phyloP scores from a whole-genome alignment of 257 asterid genomes.

The Fraxinus americana region DNA sequence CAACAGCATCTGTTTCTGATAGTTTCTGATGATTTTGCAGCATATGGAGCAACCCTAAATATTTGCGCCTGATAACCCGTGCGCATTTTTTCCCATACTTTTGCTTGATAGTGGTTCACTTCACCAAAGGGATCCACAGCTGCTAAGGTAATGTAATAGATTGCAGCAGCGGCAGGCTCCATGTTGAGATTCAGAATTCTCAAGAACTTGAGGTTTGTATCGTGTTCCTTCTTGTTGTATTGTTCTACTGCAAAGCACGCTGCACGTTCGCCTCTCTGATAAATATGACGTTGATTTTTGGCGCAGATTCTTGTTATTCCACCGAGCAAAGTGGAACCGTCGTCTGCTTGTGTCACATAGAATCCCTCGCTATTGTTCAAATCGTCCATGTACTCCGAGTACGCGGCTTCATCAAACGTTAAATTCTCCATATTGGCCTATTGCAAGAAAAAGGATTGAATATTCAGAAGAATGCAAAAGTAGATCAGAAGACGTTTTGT shows the following conservation, averaged over 20 bases:
- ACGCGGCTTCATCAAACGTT: neutral
- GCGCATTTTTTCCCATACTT: slow-evolving; percentile 41
- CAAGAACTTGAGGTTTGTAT: slow-evolving; percentile 8
- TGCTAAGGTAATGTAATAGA: slow-evolving; percentile 41
- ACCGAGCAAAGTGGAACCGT: slow-evolving; percentile 20
- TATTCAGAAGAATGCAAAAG: neutral
- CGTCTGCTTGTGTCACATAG: slow-evolving; percentile 17
- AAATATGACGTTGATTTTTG: slow-evolving; percentile 1
- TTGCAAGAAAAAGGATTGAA: neutral
- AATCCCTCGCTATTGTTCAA: slow-evolving; percentile 27
- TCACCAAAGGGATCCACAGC: slow-evolving; percentile 23
- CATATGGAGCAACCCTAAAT: slow-evolving; percentile 41
- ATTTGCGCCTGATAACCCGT: slow-evolving; percentile 23
- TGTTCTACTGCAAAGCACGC: slow-evolving; percentile 37
- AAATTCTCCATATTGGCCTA: neutral
- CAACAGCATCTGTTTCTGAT: slow-evolving; percentile 9
- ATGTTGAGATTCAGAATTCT: slow-evolving; percentile 35
- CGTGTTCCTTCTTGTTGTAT: slow-evolving; percentile 24
- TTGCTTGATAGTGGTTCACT: slow-evolving; percentile 30
- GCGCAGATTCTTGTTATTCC: slow-evolving; percentile 12
- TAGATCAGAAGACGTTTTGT: neutral
- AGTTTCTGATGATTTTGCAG: neutral
- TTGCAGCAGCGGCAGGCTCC: slow-evolving; percentile 47
- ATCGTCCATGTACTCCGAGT: slow-evolving; percentile 9
- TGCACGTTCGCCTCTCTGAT: slow-evolving; percentile 24